Conservation (phyloP, 345 rosid species). For the Brassica carinata region DNA sequence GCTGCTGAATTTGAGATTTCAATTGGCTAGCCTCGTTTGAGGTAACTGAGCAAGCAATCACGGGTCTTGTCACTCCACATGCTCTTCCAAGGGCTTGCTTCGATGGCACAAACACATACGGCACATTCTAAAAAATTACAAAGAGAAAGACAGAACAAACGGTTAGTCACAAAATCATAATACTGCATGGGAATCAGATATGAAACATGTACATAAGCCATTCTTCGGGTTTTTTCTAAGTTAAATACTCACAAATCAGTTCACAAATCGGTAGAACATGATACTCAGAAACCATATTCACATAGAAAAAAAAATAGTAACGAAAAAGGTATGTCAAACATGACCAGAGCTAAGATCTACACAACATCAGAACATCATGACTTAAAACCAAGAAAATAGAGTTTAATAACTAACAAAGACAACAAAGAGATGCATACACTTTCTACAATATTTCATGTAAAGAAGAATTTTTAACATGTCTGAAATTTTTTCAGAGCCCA, state of each 20-base stretch:
- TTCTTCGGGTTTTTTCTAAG: background rate
- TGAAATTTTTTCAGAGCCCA: background rate
- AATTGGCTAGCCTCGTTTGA: constrained; percentile 85
- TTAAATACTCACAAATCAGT: background rate
- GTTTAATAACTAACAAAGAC: background rate
- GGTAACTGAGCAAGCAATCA: constrained; percentile 86
- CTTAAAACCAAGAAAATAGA: background rate
- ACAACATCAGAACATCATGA: background rate
- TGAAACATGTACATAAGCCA: background rate
- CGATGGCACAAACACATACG: constrained; percentile 94
- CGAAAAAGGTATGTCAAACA: background rate
- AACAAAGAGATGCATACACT: background rate
- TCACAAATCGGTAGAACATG: background rate
- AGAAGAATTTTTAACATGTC: background rate
- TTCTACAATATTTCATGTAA: background rate
- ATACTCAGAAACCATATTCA: background rate
- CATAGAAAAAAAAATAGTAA: background rate
- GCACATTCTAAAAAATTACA: constrained; percentile 70
- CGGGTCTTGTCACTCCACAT: constrained; percentile 93
- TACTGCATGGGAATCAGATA: background rate
- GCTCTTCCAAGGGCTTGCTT: constrained; percentile 94
- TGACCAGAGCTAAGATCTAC: background rate
- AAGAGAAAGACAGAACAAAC: background rate
- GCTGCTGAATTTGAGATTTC: constrained; percentile 80
- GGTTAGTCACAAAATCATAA: background rate